Base-by-base conservation (phyloP, 441 rosid genomes). In the Monsonia emarginata region DNA sequence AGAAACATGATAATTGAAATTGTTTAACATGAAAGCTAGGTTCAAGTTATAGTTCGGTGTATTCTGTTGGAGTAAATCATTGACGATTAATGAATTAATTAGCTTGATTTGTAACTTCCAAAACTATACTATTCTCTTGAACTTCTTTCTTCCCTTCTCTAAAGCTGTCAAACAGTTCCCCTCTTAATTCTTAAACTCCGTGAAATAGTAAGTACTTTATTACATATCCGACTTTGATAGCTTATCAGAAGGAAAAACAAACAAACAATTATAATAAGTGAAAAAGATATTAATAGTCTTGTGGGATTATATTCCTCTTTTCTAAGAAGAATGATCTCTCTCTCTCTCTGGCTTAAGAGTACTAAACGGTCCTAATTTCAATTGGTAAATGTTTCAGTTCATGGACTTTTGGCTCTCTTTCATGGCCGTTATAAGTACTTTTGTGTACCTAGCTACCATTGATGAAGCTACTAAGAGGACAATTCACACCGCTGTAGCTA, bases 321-420 rank as follows among this genome's bases (percentile, higher is more conserved):
- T n/a, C 1, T 14, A 19, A 28, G 14, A 18, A 3, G 52, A 42
- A 11, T 25, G 44, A 24, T 42, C 2, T 52, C 26, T 28, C 32
- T 59, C 10, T 54, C 58, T 22, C 42, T 44, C 32, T 24, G 30
- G 30, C 61, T 48, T 28, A 38, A 25, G 59, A 16, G 21, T 38
- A 16, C 61, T 66, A 6, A 3, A 63, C 71, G 72, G 57, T 69
- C 48, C 9, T 42, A 42, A 46, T 56, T 68, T 66, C 58, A 52
- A 25, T 62, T 72, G 58, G 52, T 64, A 67, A 62, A 68, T 72
- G 66, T 76, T 81, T 80, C 95, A 93, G 97, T 93, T 93, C 82
- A 85, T 93, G 98, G 98, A 90, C 81, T 93, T 93, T 69, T 93
- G 98, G 98, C 96, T 90, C 66, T 93, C 98, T 54, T 93, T 93